These are phyloP conservation scores for Teunomyces tritomae DNA, from an alignment of 805 yeast genomes.

Conservation along the genomic window DNA sequence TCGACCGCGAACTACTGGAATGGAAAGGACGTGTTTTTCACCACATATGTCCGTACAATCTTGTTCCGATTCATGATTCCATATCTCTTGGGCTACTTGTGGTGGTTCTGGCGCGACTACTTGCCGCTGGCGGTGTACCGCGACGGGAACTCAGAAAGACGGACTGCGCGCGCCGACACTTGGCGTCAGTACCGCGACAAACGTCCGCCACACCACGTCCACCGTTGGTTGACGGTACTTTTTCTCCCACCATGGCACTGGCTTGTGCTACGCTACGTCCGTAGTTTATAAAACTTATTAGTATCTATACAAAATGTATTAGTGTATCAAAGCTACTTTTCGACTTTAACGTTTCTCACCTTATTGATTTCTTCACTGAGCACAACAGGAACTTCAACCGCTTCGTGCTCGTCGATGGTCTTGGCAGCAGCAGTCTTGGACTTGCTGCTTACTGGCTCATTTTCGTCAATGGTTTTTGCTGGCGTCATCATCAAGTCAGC, in stretches of 20 bases:
- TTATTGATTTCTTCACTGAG: slow-evolving; percentile 43
- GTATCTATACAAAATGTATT: not conserved
- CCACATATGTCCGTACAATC: not conserved
- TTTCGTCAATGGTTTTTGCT: slow-evolving; percentile 5
- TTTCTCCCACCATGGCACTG: slow-evolving; percentile 38
- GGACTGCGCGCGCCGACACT: slow-evolving; percentile 10
- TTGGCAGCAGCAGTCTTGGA: not conserved
- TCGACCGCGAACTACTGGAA: not conserved
- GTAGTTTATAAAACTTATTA: not conserved
- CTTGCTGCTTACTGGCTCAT: no score
- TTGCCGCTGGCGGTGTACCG: slow-evolving; percentile 12
- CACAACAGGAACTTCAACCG: slow-evolving; percentile 49
- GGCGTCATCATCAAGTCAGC: slow-evolving; percentile 46
- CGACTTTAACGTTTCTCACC: slow-evolving; percentile 32
- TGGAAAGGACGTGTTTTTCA: not conserved
- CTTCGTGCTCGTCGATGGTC: slow-evolving; percentile 37
- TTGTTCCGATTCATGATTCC: slow-evolving; percentile 9
- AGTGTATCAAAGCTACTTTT: not conserved
- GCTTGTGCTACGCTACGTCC: slow-evolving; percentile 8
- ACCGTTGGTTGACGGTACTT: slow-evolving; percentile 9
- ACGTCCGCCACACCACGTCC: slow-evolving; percentile 10
- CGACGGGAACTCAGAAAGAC: slow-evolving; percentile 17
- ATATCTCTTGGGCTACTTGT: slow-evolving; percentile 24
- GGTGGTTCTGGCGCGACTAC: slow-evolving; percentile 31
- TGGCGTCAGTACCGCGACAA: slow-evolving; percentile 7